These are phyloP conservation scores for Myxozyma geophila DNA, from an alignment of 805 yeast species.

Conservation along the genomic window DNA sequence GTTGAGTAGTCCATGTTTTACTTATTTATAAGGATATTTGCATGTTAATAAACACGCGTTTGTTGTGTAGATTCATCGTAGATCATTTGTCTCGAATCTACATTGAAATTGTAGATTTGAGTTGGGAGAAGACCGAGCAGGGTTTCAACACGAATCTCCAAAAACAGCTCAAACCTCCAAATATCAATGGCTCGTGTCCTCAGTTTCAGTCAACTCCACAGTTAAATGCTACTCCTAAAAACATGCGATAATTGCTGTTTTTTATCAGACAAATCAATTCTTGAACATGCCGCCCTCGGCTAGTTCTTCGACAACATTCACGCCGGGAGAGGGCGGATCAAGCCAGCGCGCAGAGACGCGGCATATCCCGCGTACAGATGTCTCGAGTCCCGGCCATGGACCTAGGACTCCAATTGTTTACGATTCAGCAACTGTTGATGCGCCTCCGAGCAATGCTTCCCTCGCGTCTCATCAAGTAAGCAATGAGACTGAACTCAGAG, in stretches of 20 bases:
- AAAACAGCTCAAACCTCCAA: too few relatives aligned
- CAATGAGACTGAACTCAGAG: neutral
- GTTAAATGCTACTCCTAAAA: too few relatives aligned
- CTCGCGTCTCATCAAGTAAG: neutral
- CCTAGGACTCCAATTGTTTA: conserved; percentile 6
- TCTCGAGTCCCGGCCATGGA: neutral
- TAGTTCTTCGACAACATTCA: neutral
- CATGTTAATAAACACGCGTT: too few relatives aligned
- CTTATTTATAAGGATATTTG: too few relatives aligned
- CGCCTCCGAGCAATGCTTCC: neutral
- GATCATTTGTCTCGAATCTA: too few relatives aligned
- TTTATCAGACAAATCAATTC: neutral
- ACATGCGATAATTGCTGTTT: neutral
- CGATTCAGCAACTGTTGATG: conserved; percentile 1
- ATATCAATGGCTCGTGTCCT: too few relatives aligned
- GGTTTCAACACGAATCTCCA: too few relatives aligned
- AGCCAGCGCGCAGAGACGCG: neutral
- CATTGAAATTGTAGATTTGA: too few relatives aligned
- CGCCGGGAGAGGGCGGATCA: neutral
- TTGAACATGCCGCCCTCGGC: conserved; percentile 7
- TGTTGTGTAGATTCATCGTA: too few relatives aligned
- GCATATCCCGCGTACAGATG: neutral
- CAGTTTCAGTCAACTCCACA: too few relatives aligned
- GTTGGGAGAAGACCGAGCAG: too few relatives aligned
- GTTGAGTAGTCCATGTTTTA: too few relatives aligned